Percentiles rank a stretch among this genome's conserved stretches.
These are phyloP conservation scores for Periconia digitata DNA, from an alignment of 2,329 filamentous ascomycete species.

Conservation along the genomic window DNA sequence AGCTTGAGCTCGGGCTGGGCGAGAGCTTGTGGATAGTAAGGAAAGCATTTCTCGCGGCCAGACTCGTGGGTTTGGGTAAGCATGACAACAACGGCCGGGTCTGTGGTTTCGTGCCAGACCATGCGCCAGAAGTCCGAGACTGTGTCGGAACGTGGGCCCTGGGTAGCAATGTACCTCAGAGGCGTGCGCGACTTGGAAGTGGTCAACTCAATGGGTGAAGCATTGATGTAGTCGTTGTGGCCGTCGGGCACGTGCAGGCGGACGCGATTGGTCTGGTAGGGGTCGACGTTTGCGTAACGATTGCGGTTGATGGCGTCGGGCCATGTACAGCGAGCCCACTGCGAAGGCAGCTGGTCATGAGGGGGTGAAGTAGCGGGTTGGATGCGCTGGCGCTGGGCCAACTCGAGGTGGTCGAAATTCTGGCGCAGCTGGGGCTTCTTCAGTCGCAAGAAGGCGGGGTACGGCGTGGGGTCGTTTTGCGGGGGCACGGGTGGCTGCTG, in stretches of 20 bases:
- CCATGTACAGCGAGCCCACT: slow-evolving; percentile 61
- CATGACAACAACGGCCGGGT: slow-evolving; percentile 81
- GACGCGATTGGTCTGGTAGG: slow-evolving; percentile 84
- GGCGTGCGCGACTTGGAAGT: slow-evolving; percentile 43
- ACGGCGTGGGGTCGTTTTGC: slow-evolving; percentile 25
- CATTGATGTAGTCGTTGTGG: slow-evolving; percentile 57
- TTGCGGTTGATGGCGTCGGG: slow-evolving; percentile 67
- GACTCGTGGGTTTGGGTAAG: slow-evolving; percentile 85
- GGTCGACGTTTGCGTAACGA: slow-evolving; percentile 86
- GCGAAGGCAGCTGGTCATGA: slow-evolving; percentile 48
- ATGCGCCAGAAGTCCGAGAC: slow-evolving; percentile 92
- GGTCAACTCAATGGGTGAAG: slow-evolving; percentile 49
- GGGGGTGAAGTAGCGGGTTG: slow-evolving; percentile 40
- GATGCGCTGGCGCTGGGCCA: slow-evolving; percentile 59
- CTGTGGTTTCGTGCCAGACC: slow-evolving; percentile 79
- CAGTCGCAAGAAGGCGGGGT: slow-evolving; percentile 58
- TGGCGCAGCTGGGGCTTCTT: slow-evolving; percentile 57
- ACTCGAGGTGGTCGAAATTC: slow-evolving; percentile 64
- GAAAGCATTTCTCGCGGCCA: slow-evolving; percentile 78
- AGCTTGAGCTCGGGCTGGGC: slow-evolving; percentile 50
- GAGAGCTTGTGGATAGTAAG: slow-evolving; percentile 71
- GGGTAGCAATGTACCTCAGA: slow-evolving; percentile 82
- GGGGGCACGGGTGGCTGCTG: slow-evolving; percentile 11
- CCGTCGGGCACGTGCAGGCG: slow-evolving; percentile 75
- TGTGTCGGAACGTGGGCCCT: slow-evolving; percentile 79